Evolutionary conservation across 306 rosid species (phyloP).

Genomic region (Glycine tomentella): DNA sequence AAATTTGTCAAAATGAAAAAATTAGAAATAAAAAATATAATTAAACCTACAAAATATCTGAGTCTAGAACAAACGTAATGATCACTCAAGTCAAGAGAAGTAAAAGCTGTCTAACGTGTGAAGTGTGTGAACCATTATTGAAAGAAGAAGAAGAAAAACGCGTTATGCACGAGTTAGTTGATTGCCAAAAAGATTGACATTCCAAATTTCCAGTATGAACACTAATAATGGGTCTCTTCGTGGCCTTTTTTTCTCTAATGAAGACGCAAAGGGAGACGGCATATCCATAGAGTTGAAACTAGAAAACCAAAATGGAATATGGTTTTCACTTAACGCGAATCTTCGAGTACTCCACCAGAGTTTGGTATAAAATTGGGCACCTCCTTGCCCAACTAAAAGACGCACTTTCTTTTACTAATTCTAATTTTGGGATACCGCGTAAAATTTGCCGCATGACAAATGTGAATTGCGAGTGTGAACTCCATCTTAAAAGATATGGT

Average conservation of each 20-base stretch:
- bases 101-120: too few relatives aligned
- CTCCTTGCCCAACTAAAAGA: slow-evolving; percentile 35
- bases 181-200: not conserved
- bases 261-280: slow-evolving; percentile 26
- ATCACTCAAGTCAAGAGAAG: too few relatives aligned
- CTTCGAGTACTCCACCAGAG: not conserved
- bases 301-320: not conserved
- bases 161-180: too few relatives aligned
- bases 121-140: too few relatives aligned
- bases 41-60: too few relatives aligned
- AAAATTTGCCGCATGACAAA: too few relatives aligned
- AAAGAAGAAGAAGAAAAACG: too few relatives aligned
- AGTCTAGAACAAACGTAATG: too few relatives aligned
- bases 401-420: slow-evolving; percentile 14
- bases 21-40: too few relatives aligned
- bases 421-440: slow-evolving; percentile 6
- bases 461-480: not conserved
- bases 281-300: slow-evolving; percentile 22
- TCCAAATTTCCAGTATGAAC: slow-evolving; percentile 14
- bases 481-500: not conserved
- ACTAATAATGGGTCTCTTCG: not conserved
- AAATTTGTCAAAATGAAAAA: too few relatives aligned
- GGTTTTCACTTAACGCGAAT: slow-evolving; percentile 36
- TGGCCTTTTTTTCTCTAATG: not conserved
- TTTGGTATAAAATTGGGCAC: slow-evolving; percentile 13